Evolutionary conservation across 495 filamentous ascomycete species (phyloP).

Genomic region (Neurospora sp.): DNA sequence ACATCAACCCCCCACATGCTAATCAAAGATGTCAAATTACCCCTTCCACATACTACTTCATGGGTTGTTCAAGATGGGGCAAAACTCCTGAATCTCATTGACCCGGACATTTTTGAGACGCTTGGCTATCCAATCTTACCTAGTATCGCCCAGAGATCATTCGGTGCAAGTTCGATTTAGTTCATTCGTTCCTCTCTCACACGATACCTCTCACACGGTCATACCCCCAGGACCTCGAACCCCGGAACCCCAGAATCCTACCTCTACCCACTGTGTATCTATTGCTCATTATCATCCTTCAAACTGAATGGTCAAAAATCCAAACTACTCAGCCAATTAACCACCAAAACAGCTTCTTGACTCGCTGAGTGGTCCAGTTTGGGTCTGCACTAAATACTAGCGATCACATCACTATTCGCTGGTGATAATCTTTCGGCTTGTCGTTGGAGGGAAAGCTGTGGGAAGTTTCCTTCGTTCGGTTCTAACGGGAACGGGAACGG

Average conservation of each 20-base stretch:
- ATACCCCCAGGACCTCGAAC: neutral
- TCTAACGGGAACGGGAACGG: neutral
- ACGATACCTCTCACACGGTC: neutral
- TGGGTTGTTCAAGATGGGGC: neutral
- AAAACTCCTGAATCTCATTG: neutral
- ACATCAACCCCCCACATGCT: neutral
- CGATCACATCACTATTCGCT: neutral
- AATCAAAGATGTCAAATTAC: neutral
- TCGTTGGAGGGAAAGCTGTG: no score
- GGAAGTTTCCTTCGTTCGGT: neutral
- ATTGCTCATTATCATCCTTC: neutral
- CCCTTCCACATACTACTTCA: neutral
- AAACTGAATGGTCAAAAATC: neutral
- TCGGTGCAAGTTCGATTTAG: neutral
- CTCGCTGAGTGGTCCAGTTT: neutral
- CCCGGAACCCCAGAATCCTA: neutral
- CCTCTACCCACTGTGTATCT: neutral
- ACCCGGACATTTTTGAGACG: neutral
- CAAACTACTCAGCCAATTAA: neutral
- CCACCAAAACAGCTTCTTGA: neutral
- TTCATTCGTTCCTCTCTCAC: neutral
- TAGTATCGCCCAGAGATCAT: neutral
- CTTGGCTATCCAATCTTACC: neutral
- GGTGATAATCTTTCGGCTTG: neutral
- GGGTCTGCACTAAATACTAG: neutral